phyloP scores from a whole-genome alignment of 1,284 basidiomycete genomes.

The Pisolithus thermaeus region DNA sequence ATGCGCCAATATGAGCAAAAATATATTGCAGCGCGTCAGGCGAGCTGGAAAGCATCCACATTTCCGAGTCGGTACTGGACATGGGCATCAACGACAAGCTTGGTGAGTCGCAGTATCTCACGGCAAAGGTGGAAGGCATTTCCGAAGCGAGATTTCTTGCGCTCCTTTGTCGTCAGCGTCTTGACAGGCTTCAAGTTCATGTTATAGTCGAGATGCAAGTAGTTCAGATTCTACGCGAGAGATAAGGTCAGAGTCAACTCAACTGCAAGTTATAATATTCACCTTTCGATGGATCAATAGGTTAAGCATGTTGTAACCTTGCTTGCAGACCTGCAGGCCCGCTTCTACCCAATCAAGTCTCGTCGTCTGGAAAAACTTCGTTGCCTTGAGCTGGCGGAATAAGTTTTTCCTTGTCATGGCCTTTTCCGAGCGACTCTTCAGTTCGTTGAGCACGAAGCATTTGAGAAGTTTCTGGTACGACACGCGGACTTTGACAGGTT shows the following conservation, averaged over 20 bases:
- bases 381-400: slow-evolving; percentile 93
- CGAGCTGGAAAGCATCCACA: slow-evolving; percentile 98
- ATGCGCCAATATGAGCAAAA: slow-evolving; percentile 94
- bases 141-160: slow-evolving; percentile 99
- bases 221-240: slow-evolving; percentile 78
- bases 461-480: slow-evolving; percentile 99
- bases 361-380: slow-evolving; percentile 99
- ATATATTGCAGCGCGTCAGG: slow-evolving; percentile 98
- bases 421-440: slow-evolving; percentile 87
- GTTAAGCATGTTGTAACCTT: slow-evolving; percentile 99
- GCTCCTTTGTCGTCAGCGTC: slow-evolving; percentile 98
- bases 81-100: slow-evolving; percentile 97
- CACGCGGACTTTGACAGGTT: slow-evolving; percentile 97
- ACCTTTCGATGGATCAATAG: slow-evolving; percentile 97
- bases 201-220: slow-evolving; percentile 90
- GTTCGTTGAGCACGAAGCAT: slow-evolving; percentile 91
- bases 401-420: slow-evolving; percentile 97
- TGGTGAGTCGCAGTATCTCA: slow-evolving; percentile 95
- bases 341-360: slow-evolving; percentile 99
- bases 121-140: slow-evolving; percentile 98
- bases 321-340: slow-evolving; percentile 95
- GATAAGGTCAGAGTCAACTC: slow-evolving; percentile 2
- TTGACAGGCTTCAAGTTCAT: slow-evolving; percentile 98
- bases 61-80: slow-evolving; percentile 99
- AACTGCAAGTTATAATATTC: slow-evolving; percentile 11